phyloP scores from a whole-genome alignment of 805 yeast genomes.

The Suhomyces canberraensis region DNA sequence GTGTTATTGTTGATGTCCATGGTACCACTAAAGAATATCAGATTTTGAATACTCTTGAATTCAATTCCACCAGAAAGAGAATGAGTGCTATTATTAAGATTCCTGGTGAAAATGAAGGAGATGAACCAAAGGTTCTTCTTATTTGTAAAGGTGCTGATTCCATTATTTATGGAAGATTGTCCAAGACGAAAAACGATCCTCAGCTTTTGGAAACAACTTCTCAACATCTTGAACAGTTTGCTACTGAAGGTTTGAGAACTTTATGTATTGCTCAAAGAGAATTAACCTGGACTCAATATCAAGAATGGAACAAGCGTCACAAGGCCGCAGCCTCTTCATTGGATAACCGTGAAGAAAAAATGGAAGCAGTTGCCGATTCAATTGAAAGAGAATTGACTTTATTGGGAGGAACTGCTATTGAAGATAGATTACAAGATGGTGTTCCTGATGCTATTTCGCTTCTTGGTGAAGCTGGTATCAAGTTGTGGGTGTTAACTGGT shows the following conservation, averaged over 20 bases:
- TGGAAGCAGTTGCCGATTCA: conserved; percentile 72
- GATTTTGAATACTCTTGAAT: conserved; percentile 67
- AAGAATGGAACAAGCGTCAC: conserved; percentile 60
- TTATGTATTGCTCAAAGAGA: conserved; percentile 75
- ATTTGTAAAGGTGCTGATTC: conserved; percentile 88
- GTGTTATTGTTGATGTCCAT: conserved; percentile 63
- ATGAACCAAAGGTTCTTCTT: conserved; percentile 51
- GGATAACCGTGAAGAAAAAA: conserved; percentile 60
- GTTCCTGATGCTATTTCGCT: conserved; percentile 72
- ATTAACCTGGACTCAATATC: conserved; percentile 58
- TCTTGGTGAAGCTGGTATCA: conserved; percentile 69
- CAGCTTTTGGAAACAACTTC: conserved; percentile 61
- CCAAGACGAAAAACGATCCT: conserved; percentile 42
- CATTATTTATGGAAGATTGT: conserved; percentile 65
- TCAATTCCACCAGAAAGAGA: conserved; percentile 82
- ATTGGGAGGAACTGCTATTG: conserved; percentile 80
- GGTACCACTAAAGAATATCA: conserved; percentile 71
- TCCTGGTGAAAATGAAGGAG: conserved; percentile 39
- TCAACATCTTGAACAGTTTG: conserved; percentile 69
- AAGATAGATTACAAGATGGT: conserved; percentile 73
- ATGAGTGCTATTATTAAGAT: conserved; percentile 80
- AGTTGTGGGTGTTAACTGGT: conserved; percentile 81
- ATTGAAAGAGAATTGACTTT: conserved; percentile 58
- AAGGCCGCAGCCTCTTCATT: conserved; percentile 64
- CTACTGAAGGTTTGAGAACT: conserved; percentile 81